Conservation (phyloP, 495 filamentous ascomycete species). For the Trichoderma virens region DNA sequence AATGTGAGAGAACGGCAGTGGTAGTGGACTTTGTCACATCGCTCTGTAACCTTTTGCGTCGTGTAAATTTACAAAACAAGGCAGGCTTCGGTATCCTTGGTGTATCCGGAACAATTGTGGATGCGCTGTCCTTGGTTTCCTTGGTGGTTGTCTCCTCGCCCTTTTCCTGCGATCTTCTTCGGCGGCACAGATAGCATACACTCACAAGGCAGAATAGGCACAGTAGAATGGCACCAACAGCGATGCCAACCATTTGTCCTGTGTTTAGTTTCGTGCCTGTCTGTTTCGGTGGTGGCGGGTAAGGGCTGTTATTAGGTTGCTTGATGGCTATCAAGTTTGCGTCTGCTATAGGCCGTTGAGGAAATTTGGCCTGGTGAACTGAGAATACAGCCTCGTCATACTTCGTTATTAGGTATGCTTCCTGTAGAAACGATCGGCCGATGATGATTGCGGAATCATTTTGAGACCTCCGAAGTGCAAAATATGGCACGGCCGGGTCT, state of each 20-base stretch:
- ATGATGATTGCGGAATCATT: constrained; percentile 52
- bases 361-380: constrained; percentile 49
- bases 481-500: constrained; percentile 45
- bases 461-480: constrained; percentile 46
- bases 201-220: constrained; percentile 30
- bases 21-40: constrained; percentile 37
- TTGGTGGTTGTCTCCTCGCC: constrained; percentile 13
- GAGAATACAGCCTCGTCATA: constrained; percentile 57
- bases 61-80: constrained; percentile 26
- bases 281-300: constrained; percentile 24
- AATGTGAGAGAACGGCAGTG: constrained; percentile 26
- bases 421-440: constrained; percentile 63
- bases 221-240: constrained; percentile 34
- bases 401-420: constrained; percentile 59
- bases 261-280: constrained; percentile 34
- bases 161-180: constrained; percentile 20
- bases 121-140: constrained; percentile 15
- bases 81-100: constrained; percentile 20
- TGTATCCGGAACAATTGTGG: constrained; percentile 12
- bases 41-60: constrained; percentile 22
- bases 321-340: constrained; percentile 42
- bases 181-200: constrained; percentile 26
- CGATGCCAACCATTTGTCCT: constrained; percentile 30
- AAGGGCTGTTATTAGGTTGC: constrained; percentile 37
- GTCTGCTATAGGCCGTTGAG: constrained; percentile 33